Base-by-base conservation (phyloP, 139 green algal species). In the Ulvella scutata region DNA sequence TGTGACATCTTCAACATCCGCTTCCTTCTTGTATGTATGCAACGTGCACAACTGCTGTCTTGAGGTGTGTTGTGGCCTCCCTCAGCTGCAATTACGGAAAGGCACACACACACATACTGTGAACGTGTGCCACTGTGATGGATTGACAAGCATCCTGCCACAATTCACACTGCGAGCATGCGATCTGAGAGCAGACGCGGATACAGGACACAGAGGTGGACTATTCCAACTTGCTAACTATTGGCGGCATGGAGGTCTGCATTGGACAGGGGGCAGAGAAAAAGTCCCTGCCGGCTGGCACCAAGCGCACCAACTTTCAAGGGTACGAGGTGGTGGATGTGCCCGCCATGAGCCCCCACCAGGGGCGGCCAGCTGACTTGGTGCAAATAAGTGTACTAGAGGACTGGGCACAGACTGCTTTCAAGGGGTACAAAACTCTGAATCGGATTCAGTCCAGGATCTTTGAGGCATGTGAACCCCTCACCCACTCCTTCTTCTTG, bases 371-470 rank as follows among this genome's bases (percentile, higher is more conserved):
- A 0, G 43, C 23, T 2, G 79, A 80, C 0, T 81, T 91, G 3
- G 83, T 98, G 7, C 44, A 76, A 29, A 93, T 98, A 17, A 33
- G 62, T 2, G 86, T 90, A 29, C 81, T 98, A 72, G 80, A 88
- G 9, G 83, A 88, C 0, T 98, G 91, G 90, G 88, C 87, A 3
- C 90, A 93, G 78, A 75, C 79, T 17, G 88, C 92, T 0, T 97
- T 98, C 79, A 81, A 78, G 13, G 94, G 94, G n/a, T 98, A 96
- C 83, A 90, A 94, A 77, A 81, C 86, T 0, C 87, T 99, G 31
- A 99, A 99, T 81, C 88, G 92, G 83, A 96, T 97, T 79, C 92
- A 97, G 82, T 89, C 78, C 51, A 81, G 81, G 43, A 98, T 99
- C 76, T 97, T 87, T 78, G 75, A 77, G 2, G 87, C 87, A 26